Base-by-base conservation (phyloP, 2,329 filamentous ascomycete species). In the Trichophyton schoenleinii region DNA sequence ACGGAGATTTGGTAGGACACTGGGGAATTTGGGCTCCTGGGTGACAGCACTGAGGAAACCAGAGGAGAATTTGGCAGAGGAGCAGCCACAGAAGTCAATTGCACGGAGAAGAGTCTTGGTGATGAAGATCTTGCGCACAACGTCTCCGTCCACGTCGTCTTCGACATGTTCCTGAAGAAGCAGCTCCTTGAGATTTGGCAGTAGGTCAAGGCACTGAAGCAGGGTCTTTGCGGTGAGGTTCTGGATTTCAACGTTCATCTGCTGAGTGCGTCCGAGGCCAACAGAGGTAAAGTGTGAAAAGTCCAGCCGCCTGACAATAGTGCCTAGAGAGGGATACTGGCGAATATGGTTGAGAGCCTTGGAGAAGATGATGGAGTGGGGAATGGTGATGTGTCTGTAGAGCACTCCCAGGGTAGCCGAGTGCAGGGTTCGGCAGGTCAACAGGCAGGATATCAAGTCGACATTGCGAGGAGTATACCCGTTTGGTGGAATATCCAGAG, bases 211-310 rank as follows among this genome's bases (percentile, higher is more conserved):
- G 70, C 87, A 91, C 71, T 85, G 80, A 59, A 87, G 75, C 57
- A 94, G 79, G 3, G 88, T 92, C 69, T 83, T 82, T 13, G 86
- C 79, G 20, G 88, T 92, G 68, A 94, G 73, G 74, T 91, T 91
- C 69, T 83, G 84, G 62, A 88, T 88, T 72, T 87, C 82, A 22
- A 82, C 81, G 62, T 89, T 86, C 80, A 90, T 87, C 71, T 85
- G 84, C 66, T 85, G 86, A 15, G 87, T 89, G 63, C 83, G 82
- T 69, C 91, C 90, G 65, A 90, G 79, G 61, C 87, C 87, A 60
- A 87, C 84, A 22, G 88, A 88, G 71, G 89, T 91, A 75, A 91
- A 91, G 77, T 91, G 88, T 64, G 87, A 91, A 69, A 94, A 91
- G 75, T 94, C 89, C 53, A 92, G 77, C 58, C 89, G 86, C 62